Percentiles rank a stretch among this genome's conserved stretches.
Evolutionary conservation across 768 basidiomycete species (phyloP).

Genomic region (Coprinopsis cinerea): DNA sequence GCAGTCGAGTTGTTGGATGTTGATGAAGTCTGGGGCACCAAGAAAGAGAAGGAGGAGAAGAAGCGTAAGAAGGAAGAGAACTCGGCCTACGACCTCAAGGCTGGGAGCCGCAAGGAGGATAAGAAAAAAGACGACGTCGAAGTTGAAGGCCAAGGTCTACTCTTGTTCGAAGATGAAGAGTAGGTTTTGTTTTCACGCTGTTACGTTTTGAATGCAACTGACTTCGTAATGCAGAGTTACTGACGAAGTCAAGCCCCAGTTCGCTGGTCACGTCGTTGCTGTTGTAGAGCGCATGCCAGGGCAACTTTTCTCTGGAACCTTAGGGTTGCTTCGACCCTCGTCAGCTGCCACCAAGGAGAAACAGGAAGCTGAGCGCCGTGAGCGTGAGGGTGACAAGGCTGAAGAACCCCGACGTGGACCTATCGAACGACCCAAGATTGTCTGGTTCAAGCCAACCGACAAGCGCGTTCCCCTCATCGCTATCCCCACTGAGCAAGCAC

Average conservation of each 20-base stretch:
- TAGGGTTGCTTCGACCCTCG: slow-evolving; percentile 91
- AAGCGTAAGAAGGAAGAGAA: slow-evolving; percentile 99
- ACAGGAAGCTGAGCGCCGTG: slow-evolving; percentile 95
- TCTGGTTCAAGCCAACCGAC: slow-evolving; percentile 99
- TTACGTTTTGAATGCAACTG: slow-evolving; percentile 3
- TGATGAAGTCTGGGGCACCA: slow-evolving; percentile 96
- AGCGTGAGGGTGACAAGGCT: slow-evolving; percentile 90
- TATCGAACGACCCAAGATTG: slow-evolving; percentile 94
- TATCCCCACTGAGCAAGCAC: slow-evolving; percentile 98
- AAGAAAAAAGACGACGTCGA: slow-evolving; percentile 99
- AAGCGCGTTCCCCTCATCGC: slow-evolving; percentile 98
- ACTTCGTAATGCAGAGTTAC: slow-evolving; percentile 58
- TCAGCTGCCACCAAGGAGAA: slow-evolving; percentile 98
- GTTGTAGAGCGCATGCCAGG: slow-evolving; percentile 99
- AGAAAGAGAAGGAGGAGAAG: slow-evolving; percentile 99
- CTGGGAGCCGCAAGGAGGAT: slow-evolving; percentile 81
- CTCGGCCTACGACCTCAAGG: slow-evolving; percentile 84
- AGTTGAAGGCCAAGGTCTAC: slow-evolving; percentile 96
- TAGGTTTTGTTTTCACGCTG: slow-evolving; percentile 27
- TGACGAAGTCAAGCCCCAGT: slow-evolving; percentile 96
- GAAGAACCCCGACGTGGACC: slow-evolving; percentile 75
- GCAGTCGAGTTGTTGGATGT: slow-evolving; percentile 97
- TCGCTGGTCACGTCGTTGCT: slow-evolving; percentile 98
- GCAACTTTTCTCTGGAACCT: slow-evolving; percentile 95
- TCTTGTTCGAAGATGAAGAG: slow-evolving; percentile 98